Base-by-base conservation (phyloP, 225 moss, liverwort and hornwort genomes). In the Physcomitrium patens region DNA sequence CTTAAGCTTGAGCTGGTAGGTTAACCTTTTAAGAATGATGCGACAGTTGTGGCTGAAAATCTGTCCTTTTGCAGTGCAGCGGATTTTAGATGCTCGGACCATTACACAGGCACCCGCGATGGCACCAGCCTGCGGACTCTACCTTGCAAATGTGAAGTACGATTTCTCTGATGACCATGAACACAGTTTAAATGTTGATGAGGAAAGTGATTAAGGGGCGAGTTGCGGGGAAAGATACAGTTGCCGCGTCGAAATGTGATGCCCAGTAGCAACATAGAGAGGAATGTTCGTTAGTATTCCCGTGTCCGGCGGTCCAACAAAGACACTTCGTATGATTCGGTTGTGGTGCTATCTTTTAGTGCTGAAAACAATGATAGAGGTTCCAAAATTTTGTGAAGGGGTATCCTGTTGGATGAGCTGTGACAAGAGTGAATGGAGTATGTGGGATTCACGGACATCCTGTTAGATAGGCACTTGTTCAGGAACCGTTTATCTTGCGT, bases 41-140 rank as follows among this genome's bases (percentile, higher is more conserved):
- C 60, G 60, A 22, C 55, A 55, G 19, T 17, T 78, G 59, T 78
- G 11, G 23, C 51, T 51, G n/a, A 50, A 69, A 46, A 9, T 51
- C 8, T 51, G 20, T 78, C 41, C 15, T 67, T 13, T 70, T 88
- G 94, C 82, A 96, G 96, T 91, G 74, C 82, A 83, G 78, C 71
- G 73, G 48, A 86, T 96, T 67, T 71, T 94, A 46, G 83, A 88
- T 62, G 84, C 84, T 63, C 81, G 85, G 66, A 85, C 79, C 8
- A 92, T 94, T 48, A 92, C 82, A 59, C 82, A 83, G 10, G 73
- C 82, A 28, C 89, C 94, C 52, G 88, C 92, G 41, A 96, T 94
- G 96, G 96, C 96, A 63, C 96, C 96, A 57, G 92, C 96, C 3
- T 80, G 83, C 82, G 96, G 96, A 55, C 94, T 96, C 24, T 96